Evolutionary conservation across 441 rosid species (phyloP).

Genomic region (Pelargonium cotyledonis): DNA sequence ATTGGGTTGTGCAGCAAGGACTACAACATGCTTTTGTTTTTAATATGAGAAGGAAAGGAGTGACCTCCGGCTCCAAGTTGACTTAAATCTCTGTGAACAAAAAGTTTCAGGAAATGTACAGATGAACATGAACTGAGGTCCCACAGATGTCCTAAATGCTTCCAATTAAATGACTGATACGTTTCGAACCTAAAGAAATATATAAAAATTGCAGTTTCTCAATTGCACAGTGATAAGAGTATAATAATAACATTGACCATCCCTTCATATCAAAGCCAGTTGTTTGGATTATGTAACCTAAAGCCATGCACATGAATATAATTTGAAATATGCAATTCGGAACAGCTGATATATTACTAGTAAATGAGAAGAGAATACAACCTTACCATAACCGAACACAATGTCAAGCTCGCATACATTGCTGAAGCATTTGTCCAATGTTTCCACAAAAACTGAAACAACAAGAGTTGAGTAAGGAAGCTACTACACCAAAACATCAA

Average conservation of each 20-base stretch:
- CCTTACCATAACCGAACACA: conserved; percentile 89
- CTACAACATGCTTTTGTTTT: background rate
- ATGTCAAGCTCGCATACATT: conserved; percentile 93
- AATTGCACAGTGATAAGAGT: background rate
- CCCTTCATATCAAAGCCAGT: background rate
- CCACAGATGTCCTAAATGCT: background rate
- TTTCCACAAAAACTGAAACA: conserved; percentile 84
- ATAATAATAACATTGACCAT: background rate
- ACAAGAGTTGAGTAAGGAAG: conserved; percentile 17
- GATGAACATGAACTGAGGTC: background rate
- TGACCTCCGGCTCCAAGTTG: background rate
- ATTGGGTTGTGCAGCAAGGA: background rate
- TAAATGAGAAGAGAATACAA: conserved; percentile 21
- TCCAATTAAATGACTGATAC: background rate
- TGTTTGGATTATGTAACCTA: too few species aligned
- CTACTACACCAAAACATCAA: conserved; percentile 8
- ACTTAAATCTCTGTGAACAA: background rate
- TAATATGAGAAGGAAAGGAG: background rate
- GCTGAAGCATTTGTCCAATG: conserved; percentile 95
- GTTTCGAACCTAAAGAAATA: background rate
- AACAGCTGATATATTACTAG: background rate
- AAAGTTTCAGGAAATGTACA: background rate
- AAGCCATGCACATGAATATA: background rate
- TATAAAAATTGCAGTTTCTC: background rate
- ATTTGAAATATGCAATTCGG: background rate